Conservation (phyloP, 1,284 basidiomycete species). For the Moniliella sp. region DNA sequence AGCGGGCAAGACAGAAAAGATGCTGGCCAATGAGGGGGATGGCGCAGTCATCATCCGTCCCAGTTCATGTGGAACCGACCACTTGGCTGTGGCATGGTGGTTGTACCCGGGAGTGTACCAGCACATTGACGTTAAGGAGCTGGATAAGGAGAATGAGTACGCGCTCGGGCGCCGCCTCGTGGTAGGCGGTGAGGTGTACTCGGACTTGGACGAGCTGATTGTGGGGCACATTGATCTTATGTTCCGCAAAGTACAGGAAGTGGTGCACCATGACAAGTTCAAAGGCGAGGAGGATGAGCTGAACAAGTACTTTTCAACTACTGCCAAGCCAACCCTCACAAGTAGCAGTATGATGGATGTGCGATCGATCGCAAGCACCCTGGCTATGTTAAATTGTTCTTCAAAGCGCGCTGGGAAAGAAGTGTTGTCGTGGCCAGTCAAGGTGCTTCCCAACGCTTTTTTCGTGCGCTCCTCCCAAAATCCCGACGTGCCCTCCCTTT, state of each 20-base stretch:
- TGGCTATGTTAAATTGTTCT: conserved; percentile 79
- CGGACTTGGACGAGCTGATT: conserved; percentile 89
- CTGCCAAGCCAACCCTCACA: conserved; percentile 69
- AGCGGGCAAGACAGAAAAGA: conserved; percentile 65
- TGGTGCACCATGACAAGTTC: conserved; percentile 90
- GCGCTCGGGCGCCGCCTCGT: conserved; percentile 50
- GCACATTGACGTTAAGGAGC: conserved; percentile 81
- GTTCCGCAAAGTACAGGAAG: conserved; percentile 74
- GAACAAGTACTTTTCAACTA: conserved; percentile 39
- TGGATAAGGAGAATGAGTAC: conserved; percentile 45
- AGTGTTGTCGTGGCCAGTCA: conserved; percentile 32
- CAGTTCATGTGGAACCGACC: conserved; percentile 75
- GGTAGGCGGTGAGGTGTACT: conserved; percentile 62
- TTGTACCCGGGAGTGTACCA: conserved; percentile 82
- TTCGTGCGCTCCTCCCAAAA: conserved; percentile 25
- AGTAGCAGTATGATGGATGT: conserved; percentile 90
- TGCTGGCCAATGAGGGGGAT: conserved; percentile 67
- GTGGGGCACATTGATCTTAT: conserved; percentile 91
- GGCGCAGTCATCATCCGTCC: conserved; percentile 60
- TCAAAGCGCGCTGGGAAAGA: conserved; percentile 50
- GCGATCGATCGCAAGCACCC: conserved; percentile 69
- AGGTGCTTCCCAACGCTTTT: conserved; percentile 27
- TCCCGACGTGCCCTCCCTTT: conserved; percentile 22
- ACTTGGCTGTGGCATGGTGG: conserved; percentile 96
- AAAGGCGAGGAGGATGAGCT: conserved; percentile 65